Evolutionary conservation across 805 yeast species (phyloP).

Genomic region (Saturnispora hagleri): DNA sequence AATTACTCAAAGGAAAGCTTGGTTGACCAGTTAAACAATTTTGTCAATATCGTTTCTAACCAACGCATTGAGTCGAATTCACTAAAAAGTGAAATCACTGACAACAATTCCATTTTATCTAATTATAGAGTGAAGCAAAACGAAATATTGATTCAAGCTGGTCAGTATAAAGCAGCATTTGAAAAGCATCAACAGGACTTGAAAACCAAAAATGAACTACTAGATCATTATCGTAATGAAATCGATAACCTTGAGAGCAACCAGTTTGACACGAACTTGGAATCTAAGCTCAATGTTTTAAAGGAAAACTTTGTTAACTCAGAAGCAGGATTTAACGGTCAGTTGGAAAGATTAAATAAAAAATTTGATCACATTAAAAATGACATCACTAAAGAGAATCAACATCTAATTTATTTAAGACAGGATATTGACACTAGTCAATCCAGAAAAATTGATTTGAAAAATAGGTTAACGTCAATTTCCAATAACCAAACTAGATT

Average conservation of each 20-base stretch:
- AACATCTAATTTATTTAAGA: constrained; percentile 32
- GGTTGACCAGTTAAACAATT: constrained; percentile 32
- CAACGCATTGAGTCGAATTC: constrained; percentile 19
- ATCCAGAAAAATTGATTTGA: constrained; percentile 30
- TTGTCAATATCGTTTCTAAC: constrained; percentile 23
- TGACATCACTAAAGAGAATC: constrained; percentile 34
- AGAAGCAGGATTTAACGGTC: constrained; percentile 4
- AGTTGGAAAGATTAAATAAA: constrained; percentile 12
- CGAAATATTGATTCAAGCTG: constrained; percentile 39
- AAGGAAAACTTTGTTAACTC: background rate
- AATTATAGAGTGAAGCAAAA: constrained; percentile 28
- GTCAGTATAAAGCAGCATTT: constrained; percentile 37
- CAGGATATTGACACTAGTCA: constrained; percentile 32
- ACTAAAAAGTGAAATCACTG: constrained; percentile 15
- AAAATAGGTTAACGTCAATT: constrained; percentile 31
- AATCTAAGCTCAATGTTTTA: constrained; percentile 8
- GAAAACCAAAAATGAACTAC: constrained; percentile 10
- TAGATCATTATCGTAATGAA: constrained; percentile 5
- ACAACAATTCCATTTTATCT: constrained; percentile 6
- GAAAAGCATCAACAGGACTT: constrained; percentile 19
- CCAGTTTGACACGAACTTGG: constrained; percentile 13
- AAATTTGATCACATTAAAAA: constrained; percentile 20
- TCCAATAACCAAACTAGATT: constrained; percentile 39
- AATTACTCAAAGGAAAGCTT: constrained; percentile 37
- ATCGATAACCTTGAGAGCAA: constrained; percentile 3